These are phyloP conservation scores for Pinus tabuliformis DNA, from an alignment of 75 land plant species.

Conservation along the genomic window DNA sequence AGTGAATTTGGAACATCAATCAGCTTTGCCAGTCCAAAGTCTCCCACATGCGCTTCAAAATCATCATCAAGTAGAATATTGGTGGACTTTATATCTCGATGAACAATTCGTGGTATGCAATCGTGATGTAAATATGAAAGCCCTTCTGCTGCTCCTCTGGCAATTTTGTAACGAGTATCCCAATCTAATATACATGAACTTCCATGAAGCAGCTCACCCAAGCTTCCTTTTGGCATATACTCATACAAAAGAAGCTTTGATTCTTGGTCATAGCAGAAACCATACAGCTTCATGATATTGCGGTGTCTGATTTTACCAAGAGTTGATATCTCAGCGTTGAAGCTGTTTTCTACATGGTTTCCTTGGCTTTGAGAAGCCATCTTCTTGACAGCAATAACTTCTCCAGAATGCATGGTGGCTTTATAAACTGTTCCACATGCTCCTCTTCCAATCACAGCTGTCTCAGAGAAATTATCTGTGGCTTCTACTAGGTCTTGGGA, in stretches of 20 bases:
- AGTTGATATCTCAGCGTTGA: constrained; percentile 68
- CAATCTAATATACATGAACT: constrained; percentile 54
- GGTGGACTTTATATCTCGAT: constrained; percentile 80
- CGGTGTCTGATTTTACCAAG: constrained; percentile 81
- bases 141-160: constrained; percentile 92
- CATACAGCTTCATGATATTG: constrained; percentile 79
- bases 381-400: constrained; percentile 70
- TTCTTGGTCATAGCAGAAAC: constrained; percentile 63
- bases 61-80: constrained; percentile 73
- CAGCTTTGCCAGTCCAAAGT: constrained; percentile 84
- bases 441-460: constrained; percentile 70
- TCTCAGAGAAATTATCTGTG: constrained; percentile 74
- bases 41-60: constrained; percentile 86
- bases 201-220: constrained; percentile 73
- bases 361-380: constrained; percentile 64
- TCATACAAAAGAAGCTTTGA: constrained; percentile 80
- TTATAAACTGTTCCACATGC: constrained; percentile 92
- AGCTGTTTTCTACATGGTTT: constrained; percentile 51
- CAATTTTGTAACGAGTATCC: constrained; percentile 71
- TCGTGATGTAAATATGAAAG: constrained; percentile 86
- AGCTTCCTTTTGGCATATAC: constrained; percentile 74
- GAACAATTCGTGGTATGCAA: constrained; percentile 73
- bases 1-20: constrained; percentile 64
- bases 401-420: constrained; percentile 64
- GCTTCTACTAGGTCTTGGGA: constrained; percentile 65